These are phyloP conservation scores for Flaveria trinervia DNA, from an alignment of 129 eudicot genomes.

Conservation along the genomic window DNA sequence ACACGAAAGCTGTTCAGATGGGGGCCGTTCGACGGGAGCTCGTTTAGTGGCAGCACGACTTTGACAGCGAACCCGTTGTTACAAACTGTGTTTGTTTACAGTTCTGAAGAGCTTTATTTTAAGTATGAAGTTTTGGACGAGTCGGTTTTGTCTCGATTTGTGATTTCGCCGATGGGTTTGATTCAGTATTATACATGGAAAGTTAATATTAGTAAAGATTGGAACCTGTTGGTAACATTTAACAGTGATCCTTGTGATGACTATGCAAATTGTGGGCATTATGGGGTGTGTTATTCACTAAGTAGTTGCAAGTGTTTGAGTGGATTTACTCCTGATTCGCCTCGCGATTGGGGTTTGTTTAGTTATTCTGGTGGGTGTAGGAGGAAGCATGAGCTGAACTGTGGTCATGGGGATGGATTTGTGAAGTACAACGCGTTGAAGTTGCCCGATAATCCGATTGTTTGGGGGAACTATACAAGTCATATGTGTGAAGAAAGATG, in stretches of 20 bases:
- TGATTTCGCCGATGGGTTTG: constrained; percentile 37
- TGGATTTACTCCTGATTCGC: constrained; percentile 46
- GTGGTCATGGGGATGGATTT: constrained; percentile 53
- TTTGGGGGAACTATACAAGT: constrained; percentile 32
- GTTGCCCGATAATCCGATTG: constrained; percentile 52
- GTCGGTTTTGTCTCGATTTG: constrained; percentile 37
- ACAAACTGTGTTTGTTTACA: constrained; percentile 21
- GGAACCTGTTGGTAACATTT: constrained; percentile 36
- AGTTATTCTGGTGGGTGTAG: constrained; percentile 50
- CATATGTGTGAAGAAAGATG: constrained; percentile 37
- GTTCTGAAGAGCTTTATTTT: constrained; percentile 29
- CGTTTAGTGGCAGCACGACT: constrained; percentile 39
- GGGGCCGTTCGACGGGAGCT: constrained; percentile 53
- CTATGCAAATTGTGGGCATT: constrained; percentile 47
- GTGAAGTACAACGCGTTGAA: constrained; percentile 43
- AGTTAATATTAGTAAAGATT: constrained; percentile 32
- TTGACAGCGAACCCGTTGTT: constrained; percentile 34
- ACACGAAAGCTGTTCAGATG: constrained; percentile 33
- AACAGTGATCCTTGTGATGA: constrained; percentile 52
- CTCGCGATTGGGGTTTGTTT: constrained; percentile 40
- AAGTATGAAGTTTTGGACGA: constrained; percentile 36
- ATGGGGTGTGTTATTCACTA: constrained; percentile 41
- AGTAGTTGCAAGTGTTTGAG: constrained; percentile 51
- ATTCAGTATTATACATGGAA: constrained; percentile 42
- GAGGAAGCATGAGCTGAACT: constrained; percentile 29